phyloP scores from a whole-genome alignment of 257 asterid species.

The Salvia hispanica region DNA sequence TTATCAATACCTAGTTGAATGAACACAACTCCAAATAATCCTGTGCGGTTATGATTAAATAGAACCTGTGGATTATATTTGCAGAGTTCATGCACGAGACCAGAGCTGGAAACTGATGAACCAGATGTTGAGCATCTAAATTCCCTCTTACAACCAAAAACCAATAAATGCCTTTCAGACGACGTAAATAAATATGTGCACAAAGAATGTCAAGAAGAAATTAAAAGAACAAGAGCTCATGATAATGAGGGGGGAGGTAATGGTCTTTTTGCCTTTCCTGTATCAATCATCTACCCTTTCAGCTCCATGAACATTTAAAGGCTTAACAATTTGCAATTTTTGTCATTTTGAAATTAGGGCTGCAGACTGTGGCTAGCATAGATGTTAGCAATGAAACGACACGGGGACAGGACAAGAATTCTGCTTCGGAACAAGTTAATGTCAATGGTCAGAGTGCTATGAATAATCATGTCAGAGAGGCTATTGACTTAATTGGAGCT shows the following conservation, averaged over 20 bases:
- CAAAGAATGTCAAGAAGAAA: conserved; percentile 38
- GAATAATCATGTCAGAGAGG: conserved; percentile 52
- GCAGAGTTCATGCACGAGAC: conserved; percentile 94
- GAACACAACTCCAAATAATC: background rate
- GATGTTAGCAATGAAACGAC: conserved; percentile 30
- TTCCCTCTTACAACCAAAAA: conserved; percentile 38
- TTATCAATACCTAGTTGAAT: background rate
- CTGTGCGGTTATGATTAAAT: conserved; percentile 1
- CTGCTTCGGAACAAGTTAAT: conserved; percentile 36
- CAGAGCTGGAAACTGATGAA: conserved; percentile 62
- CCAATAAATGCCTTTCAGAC: conserved; percentile 31
- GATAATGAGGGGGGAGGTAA: conserved; percentile 38
- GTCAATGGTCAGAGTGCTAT: conserved; percentile 35
- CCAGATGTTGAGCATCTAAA: conserved; percentile 42
- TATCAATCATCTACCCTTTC: background rate
- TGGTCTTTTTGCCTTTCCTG: conserved; percentile 16
- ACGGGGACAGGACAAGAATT: conserved; percentile 38
- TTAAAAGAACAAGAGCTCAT: conserved; percentile 29
- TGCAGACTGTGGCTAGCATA: conserved; percentile 32
- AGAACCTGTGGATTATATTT: conserved; percentile 15
- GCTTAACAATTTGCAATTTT: conserved; percentile 9
- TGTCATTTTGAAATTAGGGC: conserved; percentile 37
- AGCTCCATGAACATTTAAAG: conserved; percentile 12
- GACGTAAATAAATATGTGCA: conserved; percentile 32
- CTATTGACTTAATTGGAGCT: conserved; percentile 82